Conservation (phyloP, 495 filamentous ascomycete genomes). For the Podospora anserina region DNA sequence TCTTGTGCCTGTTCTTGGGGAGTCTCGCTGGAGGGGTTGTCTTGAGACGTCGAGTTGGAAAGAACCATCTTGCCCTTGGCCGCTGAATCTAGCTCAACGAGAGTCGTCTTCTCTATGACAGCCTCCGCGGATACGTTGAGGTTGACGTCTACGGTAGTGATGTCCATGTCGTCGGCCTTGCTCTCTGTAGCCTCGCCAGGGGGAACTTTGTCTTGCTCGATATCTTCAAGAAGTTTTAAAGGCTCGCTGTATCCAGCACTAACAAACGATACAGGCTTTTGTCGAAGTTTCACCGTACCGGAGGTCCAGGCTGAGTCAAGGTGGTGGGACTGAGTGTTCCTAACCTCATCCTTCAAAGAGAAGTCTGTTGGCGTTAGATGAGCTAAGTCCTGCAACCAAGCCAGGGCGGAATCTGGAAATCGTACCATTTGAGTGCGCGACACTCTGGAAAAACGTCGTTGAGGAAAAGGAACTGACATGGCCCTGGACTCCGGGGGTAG, state of each 20-base stretch:
- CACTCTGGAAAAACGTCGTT: neutral
- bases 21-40: neutral
- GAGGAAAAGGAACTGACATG: constrained; percentile 9
- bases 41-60: neutral
- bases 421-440: constrained; percentile 19
- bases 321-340: constrained; percentile 64
- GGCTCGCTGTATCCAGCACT: constrained; percentile 63
- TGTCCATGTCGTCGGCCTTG: neutral
- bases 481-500: constrained; percentile 6
- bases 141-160: neutral
- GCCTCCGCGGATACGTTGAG: neutral
- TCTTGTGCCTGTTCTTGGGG: constrained; percentile 11
- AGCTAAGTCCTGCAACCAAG: neutral
- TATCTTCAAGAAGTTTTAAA: constrained; percentile 31
- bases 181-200: neutral
- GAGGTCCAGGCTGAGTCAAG: constrained; percentile 20
- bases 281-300: constrained; percentile 44
- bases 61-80: constrained; percentile 5
- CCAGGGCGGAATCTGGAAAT: neutral
- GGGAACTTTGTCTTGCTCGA: neutral
- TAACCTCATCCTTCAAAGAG: constrained; percentile 72
- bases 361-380: constrained; percentile 41
- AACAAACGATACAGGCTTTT: constrained; percentile 66
- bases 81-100: neutral
- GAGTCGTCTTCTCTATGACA: neutral